Evolutionary conservation across 306 rosid genomes (phyloP).

Genomic region (Glycyrrhiza uralensis): DNA sequence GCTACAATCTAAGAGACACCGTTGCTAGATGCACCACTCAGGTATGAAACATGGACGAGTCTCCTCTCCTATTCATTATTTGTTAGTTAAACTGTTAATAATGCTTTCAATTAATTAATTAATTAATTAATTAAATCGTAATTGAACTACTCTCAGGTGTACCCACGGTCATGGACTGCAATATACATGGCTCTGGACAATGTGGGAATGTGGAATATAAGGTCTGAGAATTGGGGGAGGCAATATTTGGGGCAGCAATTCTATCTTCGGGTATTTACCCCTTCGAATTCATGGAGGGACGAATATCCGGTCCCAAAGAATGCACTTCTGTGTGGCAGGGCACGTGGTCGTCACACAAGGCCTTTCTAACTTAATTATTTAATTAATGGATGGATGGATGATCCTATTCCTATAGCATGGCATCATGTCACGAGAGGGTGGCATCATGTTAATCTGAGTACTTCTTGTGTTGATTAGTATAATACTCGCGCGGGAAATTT

Average conservation of each 20-base stretch:
- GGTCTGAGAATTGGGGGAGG: constrained; percentile 90
- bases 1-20: constrained; percentile 88
- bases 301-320: constrained; percentile 79
- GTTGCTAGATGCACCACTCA: constrained; percentile 82
- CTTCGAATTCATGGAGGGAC: constrained; percentile 70
- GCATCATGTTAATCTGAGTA: constrained; percentile 13
- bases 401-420: too few species aligned
- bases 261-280: constrained; percentile 74
- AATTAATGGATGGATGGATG: neutral
- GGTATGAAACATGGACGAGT: constrained; percentile 41
- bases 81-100: neutral
- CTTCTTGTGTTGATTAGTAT: neutral
- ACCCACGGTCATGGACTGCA: constrained; percentile 89
- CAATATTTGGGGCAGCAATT: constrained; percentile 96
- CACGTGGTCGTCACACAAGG: constrained; percentile 73
- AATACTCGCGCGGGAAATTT: constrained; percentile 3
- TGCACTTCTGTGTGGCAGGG: constrained; percentile 85
- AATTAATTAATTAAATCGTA: too few species aligned
- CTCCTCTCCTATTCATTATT: too few species aligned
- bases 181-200: constrained; percentile 82
- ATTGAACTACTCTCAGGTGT: too few species aligned
- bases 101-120: neutral
- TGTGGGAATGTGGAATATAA: constrained; percentile 95
- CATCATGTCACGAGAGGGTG: constrained; percentile 70
- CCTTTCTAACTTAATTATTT: constrained; percentile 31